Base-by-base conservation (phyloP, 768 basidiomycete genomes). In the Paxillus rubicundulus region DNA sequence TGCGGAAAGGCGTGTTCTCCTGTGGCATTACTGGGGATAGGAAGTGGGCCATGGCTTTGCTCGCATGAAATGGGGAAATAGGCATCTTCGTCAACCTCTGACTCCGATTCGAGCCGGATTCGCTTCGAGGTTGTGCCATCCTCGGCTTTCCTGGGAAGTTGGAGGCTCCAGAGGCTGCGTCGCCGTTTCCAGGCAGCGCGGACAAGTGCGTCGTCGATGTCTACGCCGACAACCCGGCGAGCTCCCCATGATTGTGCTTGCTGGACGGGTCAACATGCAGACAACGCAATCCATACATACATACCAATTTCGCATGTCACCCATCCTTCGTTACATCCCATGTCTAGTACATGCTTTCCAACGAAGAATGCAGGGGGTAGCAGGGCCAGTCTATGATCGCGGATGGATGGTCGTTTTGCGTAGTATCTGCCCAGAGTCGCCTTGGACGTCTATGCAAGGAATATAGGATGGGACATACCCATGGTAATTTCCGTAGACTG, bases 311-410 rank as follows among this genome's bases (percentile, higher is more conserved):
- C 89, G 63, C 87, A 87, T 1, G 89, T 86, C 33, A 95, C 84
- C 77, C 80, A 82, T 8, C 92, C 92, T 62, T 90, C 85, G 65
- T 95, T 96, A 64, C 89, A 91, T 1, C 92, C 92, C 0, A 95
- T 71, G 68, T 96, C 92, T 10, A 96, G 76, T 3, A 94, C 85
- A 43, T 74, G 72, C 52, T 81, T 80, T 13, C 69, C 77, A 3
- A 53, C 24, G 59, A 93, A 84, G 32, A 87, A 71, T 1, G 67
- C 58, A 4, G 67, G 37, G 0, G 85, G 84, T 2, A 96, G 70
- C 16, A 85, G 70, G 1, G 77, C 73, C 2, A 96, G 76, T 14
- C 93, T 81, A 0, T 81, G 77, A 65, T 94, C 89, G 32, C 70
- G 70, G 1, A 74, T 61, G 18, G 72, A 75, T 0, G 82, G 84